Evolutionary conservation across 2,329 filamentous ascomycete species (phyloP), one percentile per base, ranked within the genome.

Genomic region (Alternaria angustiovoidea): DNA sequence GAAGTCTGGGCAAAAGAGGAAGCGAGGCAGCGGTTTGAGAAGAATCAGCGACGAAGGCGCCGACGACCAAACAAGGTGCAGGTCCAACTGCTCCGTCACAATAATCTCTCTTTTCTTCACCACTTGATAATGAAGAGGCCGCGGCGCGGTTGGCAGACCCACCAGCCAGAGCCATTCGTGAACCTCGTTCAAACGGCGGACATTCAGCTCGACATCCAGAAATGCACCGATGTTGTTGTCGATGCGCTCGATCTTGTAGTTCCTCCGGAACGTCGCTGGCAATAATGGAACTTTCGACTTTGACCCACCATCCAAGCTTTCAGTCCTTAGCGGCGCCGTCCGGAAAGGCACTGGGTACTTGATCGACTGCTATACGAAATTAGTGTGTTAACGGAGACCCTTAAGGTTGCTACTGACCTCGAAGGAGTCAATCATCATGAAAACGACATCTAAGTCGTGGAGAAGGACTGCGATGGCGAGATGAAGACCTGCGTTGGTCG

Each of bases 21-120:
- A 72, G 9, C 67, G 57, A 6, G 70, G 63, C 28, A 71, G 52
- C 8, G 67, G 67, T 48, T 71, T 72, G 56, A 71, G 62, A 30
- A 65, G 66, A 12, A 72, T 68, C 4, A 55, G 46, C 2, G 57
- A 18, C 7, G 59, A 58, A 18, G 46, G 36, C 12, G 54, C 18
- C 1, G 64, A 64, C 1, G 65, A 63, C 68, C 68, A 71, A 14
- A 71, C 57, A 14, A 70, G 61, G 49, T 71, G 68, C 14, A 71
- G 59, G 55, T 71, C 68, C 7, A 67, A 32, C 44, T 71, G 65
- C 22, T 71, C 68, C 8, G 67, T 58, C 14, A 70, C 49, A 8
- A 67, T 57, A 34, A 71, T 71, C 7, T 68, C 61, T 38, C 68
- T 57, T 49, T 65, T 65, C 54, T 70, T 71, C 12, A 70, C 39